Base-by-base conservation (phyloP, 768 basidiomycete genomes). In the Macrolepiota fuliginosa region DNA sequence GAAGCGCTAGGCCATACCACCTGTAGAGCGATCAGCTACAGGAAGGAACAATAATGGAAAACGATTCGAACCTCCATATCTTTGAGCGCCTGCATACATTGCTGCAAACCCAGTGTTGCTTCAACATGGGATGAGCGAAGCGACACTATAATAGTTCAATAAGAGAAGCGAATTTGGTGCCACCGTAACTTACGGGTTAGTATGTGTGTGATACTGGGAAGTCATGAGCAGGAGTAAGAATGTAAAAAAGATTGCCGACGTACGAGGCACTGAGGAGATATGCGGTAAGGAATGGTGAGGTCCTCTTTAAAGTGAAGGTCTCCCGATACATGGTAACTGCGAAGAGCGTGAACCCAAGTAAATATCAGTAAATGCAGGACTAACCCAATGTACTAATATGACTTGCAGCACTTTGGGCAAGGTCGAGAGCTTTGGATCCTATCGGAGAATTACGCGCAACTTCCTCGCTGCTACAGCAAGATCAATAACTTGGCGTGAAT, bases 201-300 rank as follows among this genome's bases (percentile, higher is more conserved):
- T 46, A 91, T 82, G 67, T 92, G 90, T 90, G 91, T 90, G 66
- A 92, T 88, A 29, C 91, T 91, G 68, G 22, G 59, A 49, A n/a
- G 62, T 60, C 11, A 50, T 62, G 55, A 65, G 56, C 65, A 68
- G 62, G 46, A 37, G 52, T 58, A 52, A 54, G 40, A 24, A 51
- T 52, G 62, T 52, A 40, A 19, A 17, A 15, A 4, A 63, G 40
- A 37, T 46, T 29, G 57, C 36, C 19, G 9, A 75, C 89, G 66
- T 72, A 92, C 90, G 88, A 86, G 59, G 90, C 85, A 64, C 81
- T 83, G 32, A 92, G 80, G 22, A 91, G 76, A 72, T 88, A 89
- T 9, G 87, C 84, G 9, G 87, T 84, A 58, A 90, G 69, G 71
- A 90, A 86, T 2, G 91, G 81, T 1, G 90, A 84, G 17, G 80